Percentiles rank a stretch among this genome's conserved stretches.
Evolutionary conservation across 768 basidiomycete genomes (phyloP).

Genomic region (Boletus rufocinnamomeus): DNA sequence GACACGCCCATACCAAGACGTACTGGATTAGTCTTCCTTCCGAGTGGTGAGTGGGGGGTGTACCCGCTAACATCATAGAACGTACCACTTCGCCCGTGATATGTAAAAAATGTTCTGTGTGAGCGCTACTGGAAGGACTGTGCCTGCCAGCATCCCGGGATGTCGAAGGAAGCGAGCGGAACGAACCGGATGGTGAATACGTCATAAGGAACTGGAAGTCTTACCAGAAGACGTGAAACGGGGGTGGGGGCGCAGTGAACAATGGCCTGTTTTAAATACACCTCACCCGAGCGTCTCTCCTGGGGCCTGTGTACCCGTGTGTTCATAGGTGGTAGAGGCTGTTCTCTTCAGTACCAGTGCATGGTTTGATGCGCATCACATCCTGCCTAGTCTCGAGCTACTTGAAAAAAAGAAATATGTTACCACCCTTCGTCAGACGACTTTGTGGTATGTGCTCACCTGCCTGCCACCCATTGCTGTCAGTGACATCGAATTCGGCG

Average conservation of each 20-base stretch:
- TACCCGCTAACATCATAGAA: not conserved
- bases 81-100: conserved; percentile 24
- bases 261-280: not conserved
- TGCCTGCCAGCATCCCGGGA: not conserved
- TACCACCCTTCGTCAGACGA: not conserved
- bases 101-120: conserved; percentile 10
- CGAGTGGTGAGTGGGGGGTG: not conserved
- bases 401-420: not conserved
- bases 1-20: conserved; percentile 16
- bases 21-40: conserved; percentile 21
- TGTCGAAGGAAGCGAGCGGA: conserved; percentile 1
- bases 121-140: not conserved
- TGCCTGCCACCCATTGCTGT: not conserved
- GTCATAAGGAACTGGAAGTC: conserved; percentile 10
- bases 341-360: not conserved
- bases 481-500: too few species aligned
- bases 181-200: not conserved
- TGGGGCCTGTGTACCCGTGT: not conserved
- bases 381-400: not conserved
- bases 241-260: not conserved
- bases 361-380: not conserved
- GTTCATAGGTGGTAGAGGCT: not conserved
- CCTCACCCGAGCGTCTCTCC: not conserved
- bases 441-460: not conserved
- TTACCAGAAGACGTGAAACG: conserved; percentile 14